Evolutionary conservation across 2,329 filamentous ascomycete genomes (phyloP), one percentile per base, ranked within the genome.

Genomic region (Colletotrichum abscissum): DNA sequence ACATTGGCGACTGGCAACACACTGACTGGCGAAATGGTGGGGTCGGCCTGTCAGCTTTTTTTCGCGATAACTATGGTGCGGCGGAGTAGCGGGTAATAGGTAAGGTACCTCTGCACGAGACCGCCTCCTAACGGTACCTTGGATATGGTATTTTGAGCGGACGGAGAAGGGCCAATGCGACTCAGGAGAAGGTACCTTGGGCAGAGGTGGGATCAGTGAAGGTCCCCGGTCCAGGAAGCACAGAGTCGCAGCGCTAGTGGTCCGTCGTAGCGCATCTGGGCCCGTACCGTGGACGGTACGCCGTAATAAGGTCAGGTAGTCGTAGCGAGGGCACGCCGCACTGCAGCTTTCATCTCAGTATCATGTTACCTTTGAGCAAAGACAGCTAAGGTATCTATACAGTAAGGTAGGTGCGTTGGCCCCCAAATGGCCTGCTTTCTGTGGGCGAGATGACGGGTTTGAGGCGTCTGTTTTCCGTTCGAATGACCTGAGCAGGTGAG

Each of bases 21-120:
- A 52, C 59, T 49, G 46, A 38, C 62, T 65, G 54, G 52, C 33
- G 52, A 65, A 73, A 69, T 74, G 73, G 73, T 73, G 73, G 73
- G 69, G 69, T 74, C 70, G 55, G 64, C 73, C 65, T 74, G 69
- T 70, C 70, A 74, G 73, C 73, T 67, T 74, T 74, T 74, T 74
- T 74, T 74, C 73, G 71, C 71, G 71, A 73, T 73, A 71, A 73
- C 71, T 73, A 66, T 73, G 67, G 71, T 71, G 71, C 71, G 71
- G 70, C 59, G 69, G 65, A 72, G 67, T 63, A 72, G 69, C 69
- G 66, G 42, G 59, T 35, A 46, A 55, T 56, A 72, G 35, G 35
- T 28, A 46, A 55, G 19, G 66, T 55, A 60, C 69, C 54, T 72
- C 28, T 59, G 67, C 16, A 49, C 42, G 42, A 49, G 42, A 49